A percentile compares a stretch with the other conserved stretches of the same genome.
phyloP scores from a whole-genome alignment of 2,329 filamentous ascomycete species.

The Colletotrichum musae region DNA sequence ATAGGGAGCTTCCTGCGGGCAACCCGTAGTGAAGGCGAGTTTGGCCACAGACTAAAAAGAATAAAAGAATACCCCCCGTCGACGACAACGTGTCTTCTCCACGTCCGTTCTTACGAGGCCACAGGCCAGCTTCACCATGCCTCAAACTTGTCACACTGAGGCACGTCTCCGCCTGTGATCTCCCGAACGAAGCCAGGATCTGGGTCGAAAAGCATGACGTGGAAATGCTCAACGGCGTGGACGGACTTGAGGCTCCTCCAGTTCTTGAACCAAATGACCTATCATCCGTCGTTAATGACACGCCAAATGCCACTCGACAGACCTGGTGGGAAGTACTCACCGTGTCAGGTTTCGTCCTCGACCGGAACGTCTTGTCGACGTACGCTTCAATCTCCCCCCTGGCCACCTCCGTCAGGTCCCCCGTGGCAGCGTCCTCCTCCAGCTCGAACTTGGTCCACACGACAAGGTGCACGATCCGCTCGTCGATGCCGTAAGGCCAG shows the following conservation, averaged over 20 bases:
- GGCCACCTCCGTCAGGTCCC: slow-evolving; percentile 76
- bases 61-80: too few species aligned
- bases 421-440: slow-evolving; percentile 75
- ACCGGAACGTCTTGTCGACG: slow-evolving; percentile 77
- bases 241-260: slow-evolving; percentile 89
- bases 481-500: slow-evolving; percentile 92
- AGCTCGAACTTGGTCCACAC: slow-evolving; percentile 94
- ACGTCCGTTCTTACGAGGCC: background rate
- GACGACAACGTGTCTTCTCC: background rate
- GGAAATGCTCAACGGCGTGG: slow-evolving; percentile 91
- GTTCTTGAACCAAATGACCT: slow-evolving; percentile 85
- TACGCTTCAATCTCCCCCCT: slow-evolving; percentile 78
- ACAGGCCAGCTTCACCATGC: background rate
- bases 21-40: background rate
- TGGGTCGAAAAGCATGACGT: slow-evolving; percentile 89
- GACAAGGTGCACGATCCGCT: slow-evolving; percentile 84
- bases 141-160: slow-evolving; percentile 66
- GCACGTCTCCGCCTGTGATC: slow-evolving; percentile 82
- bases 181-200: slow-evolving; percentile 77
- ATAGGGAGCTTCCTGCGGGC: slow-evolving; percentile 16
- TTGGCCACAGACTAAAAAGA: background rate
- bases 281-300: background rate
- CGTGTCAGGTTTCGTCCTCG: slow-evolving; percentile 65
- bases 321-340: slow-evolving; percentile 9
- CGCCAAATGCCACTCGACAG: background rate